Base-by-base conservation (phyloP, 768 basidiomycete genomes). In the Wakefieldia striispora region DNA sequence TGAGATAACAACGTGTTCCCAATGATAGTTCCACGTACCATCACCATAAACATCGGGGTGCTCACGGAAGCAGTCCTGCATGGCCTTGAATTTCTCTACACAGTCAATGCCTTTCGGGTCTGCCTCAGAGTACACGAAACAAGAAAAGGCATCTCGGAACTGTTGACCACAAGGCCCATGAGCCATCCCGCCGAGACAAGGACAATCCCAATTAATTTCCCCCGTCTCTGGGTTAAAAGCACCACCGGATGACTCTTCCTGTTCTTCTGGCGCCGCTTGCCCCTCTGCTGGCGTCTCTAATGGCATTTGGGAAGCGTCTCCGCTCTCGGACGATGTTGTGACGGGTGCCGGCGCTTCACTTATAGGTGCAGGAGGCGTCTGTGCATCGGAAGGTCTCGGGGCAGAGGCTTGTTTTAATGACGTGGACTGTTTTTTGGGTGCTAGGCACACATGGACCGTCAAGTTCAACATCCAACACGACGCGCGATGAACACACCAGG, bases 171-270 rank as follows among this genome's bases (percentile, higher is more conserved):
- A 99, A 10, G 94, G 93, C 6, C 97, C 95, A 63, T 98, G 78
- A 10, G 95, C 95, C 97, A 99, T 97, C 43, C 97, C 97, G 27
- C 97, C 97, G 8, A 99, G 82, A 68, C 97, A 98, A 1, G 97
- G 93, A 68, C 97, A 99, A 65, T 97, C 97, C 97, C 97, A 99
- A 73, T 99, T 99, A 62, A 99, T 98, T 78, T 97, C 94, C 38
- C 97, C 97, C 2, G 97, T 99, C 54, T 83, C 93, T 17, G 95
- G 95, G 71, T 99, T 88, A 76, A 81, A 98, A 5, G 97, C 95
- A 34, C 79, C 79, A 23, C 66, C 66, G 1, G 67, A 57, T 41
- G 66, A 48, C 50, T 59, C 65, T 47, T 40, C 68, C 20, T 64
- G 64, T 14, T 33, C 33, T 33, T 33, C 33, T 5, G 12, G 55